A percentile compares a stretch with the other conserved stretches of the same genome.
These are phyloP conservation scores for Cyberlindnera meyerae DNA, from an alignment of 805 yeast species.

Conservation along the genomic window DNA sequence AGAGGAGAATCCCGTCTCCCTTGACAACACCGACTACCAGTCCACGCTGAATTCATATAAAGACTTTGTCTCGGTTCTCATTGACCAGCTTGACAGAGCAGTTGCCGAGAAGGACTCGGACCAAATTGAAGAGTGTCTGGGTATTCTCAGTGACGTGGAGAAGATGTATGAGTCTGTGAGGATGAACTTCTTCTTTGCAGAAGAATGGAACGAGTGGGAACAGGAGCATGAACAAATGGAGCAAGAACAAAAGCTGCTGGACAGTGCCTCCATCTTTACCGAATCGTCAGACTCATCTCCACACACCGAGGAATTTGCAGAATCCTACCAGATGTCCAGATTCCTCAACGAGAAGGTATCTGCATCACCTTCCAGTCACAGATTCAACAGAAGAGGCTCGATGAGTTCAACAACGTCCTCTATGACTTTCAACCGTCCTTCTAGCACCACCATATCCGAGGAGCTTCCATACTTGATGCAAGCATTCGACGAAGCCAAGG, in stretches of 20 bases:
- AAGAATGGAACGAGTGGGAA: conserved; percentile 26
- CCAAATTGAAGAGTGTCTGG: conserved; percentile 60
- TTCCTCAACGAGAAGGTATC: conserved; percentile 10
- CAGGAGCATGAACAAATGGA: conserved; percentile 13
- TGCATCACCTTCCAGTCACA: conserved; percentile 1
- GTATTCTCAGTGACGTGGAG: conserved; percentile 65
- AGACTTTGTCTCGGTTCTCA: conserved; percentile 50
- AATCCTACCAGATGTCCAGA: conserved; percentile 11
- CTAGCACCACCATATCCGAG: conserved; percentile 48
- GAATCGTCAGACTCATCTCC: conserved; percentile 10
- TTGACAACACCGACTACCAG: conserved; percentile 31
- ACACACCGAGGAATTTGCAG: conserved; percentile 4
- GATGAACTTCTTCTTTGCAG: conserved; percentile 30
- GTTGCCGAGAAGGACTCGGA: conserved; percentile 49
- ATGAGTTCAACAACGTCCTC: conserved; percentile 27
- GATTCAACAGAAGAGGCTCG: conserved; percentile 17
- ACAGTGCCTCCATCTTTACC: conserved; percentile 4
- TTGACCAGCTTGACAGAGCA: conserved; percentile 53
- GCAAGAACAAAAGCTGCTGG: conserved; percentile 7
- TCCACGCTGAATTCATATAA: conserved; percentile 48
- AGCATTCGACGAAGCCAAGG: conserved; percentile 61
- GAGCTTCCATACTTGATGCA: conserved; percentile 63
- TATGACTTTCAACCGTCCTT: conserved; percentile 29
- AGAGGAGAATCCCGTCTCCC: conserved; percentile 18
- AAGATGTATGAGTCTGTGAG: conserved; percentile 63